phyloP scores from a whole-genome alignment of 2,329 filamentous ascomycete species.

The Dissoconium aciculare region DNA sequence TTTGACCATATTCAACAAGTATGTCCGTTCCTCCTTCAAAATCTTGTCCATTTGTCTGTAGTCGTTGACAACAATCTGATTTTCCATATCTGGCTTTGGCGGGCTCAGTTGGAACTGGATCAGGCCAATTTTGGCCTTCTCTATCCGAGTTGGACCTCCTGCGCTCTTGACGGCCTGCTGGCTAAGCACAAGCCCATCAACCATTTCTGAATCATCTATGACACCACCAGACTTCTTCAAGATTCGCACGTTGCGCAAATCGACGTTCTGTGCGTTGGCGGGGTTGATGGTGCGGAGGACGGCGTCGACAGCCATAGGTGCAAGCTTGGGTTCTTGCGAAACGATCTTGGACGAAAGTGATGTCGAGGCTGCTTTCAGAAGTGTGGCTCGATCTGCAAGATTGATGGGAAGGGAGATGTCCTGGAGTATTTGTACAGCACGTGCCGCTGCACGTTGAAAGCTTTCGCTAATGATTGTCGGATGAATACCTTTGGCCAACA shows the following conservation, averaged over 20 bases:
- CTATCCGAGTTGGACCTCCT: constrained; percentile 78
- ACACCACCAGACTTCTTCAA: constrained; percentile 96
- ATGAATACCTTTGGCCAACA: constrained; percentile 85
- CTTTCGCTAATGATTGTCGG: constrained; percentile 95
- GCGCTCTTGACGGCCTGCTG: constrained; percentile 89
- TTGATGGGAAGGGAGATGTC: constrained; percentile 92
- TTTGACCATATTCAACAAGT: constrained; percentile 97
- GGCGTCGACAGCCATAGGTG: constrained; percentile 95
- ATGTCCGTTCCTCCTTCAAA: constrained; percentile 94
- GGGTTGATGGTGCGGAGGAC: constrained; percentile 92
- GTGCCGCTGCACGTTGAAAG: constrained; percentile 85
- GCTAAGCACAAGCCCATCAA: constrained; percentile 83
- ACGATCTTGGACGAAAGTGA: constrained; percentile 98
- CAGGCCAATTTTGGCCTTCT: constrained; percentile 91
- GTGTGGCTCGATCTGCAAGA: constrained; percentile 70
- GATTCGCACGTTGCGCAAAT: constrained; percentile 89
- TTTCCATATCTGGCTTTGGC: constrained; percentile 99
- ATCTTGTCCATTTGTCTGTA: constrained; percentile 99
- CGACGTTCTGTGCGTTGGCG: constrained; percentile 90
- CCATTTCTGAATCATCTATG: constrained; percentile 94
- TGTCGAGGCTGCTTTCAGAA: constrained; percentile 92
- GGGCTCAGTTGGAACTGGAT: constrained; percentile 98
- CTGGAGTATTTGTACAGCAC: constrained; percentile 78
- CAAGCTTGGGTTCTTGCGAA: constrained; percentile 88
- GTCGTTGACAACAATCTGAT: constrained; percentile 97